These are phyloP conservation scores for Magnolia officinalis DNA, from an alignment of 164 flowering plant genomes.

Conservation along the genomic window DNA sequence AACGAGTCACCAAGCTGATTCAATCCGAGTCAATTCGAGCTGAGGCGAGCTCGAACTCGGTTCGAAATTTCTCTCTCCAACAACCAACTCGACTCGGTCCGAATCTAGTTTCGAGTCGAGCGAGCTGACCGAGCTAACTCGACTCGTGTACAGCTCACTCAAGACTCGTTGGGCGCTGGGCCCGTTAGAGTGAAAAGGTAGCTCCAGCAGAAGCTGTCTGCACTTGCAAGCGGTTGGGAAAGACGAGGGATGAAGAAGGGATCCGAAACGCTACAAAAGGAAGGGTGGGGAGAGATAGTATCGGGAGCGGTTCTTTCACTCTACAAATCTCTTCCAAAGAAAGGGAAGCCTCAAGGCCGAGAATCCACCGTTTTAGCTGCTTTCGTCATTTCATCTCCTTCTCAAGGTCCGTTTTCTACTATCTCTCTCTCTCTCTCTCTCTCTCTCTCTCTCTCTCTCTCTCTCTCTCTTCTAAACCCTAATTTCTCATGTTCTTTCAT, in stretches of 20 bases:
- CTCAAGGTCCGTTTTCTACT: background rate
- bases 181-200: no score
- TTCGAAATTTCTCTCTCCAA: no score
- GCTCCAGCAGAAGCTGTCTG: background rate
- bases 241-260: background rate
- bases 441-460: background rate
- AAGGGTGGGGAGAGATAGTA: conserved; percentile 60
- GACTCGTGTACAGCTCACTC: no score
- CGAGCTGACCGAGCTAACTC: no score
- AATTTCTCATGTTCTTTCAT: background rate
- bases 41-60: no score
- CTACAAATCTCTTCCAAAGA: conserved; percentile 78
- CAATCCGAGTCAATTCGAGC: no score
- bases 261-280: background rate
- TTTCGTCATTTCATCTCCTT: conserved; percentile 80
- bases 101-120: no score
- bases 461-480: background rate
- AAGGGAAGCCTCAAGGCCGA: conserved; percentile 94
- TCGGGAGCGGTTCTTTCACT: conserved; percentile 48
- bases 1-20: no score
- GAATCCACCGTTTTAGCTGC: conserved; percentile 89
- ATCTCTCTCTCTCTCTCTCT: no score
- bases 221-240: background rate
- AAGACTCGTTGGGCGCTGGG: no score
- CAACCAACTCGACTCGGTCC: no score